phyloP scores from a whole-genome alignment of 176 grass and related monocot genomes.

The Musa schizocarpa region DNA sequence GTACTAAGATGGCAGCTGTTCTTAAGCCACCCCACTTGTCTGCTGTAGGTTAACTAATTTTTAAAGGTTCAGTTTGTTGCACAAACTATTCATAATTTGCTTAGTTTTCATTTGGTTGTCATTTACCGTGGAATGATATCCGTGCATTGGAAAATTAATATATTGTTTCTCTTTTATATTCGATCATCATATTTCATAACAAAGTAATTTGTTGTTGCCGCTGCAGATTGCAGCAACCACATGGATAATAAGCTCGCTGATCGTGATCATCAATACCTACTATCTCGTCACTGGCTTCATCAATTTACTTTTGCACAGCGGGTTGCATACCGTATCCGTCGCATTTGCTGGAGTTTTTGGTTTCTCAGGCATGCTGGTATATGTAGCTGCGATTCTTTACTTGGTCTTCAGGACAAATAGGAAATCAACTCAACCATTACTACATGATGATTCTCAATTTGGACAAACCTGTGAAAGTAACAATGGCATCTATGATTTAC shows the following conservation, averaged over 20 bases:
- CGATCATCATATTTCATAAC: neutral
- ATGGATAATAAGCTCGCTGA: constrained; percentile 66
- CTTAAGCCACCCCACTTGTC: neutral
- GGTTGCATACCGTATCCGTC: constrained; percentile 38
- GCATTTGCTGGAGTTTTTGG: constrained; percentile 76
- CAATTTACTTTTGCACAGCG: constrained; percentile 50
- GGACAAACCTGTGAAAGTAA: constrained; percentile 8
- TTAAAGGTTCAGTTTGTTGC: no score
- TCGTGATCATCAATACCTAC: constrained; percentile 78
- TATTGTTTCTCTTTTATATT: neutral
- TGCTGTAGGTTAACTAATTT: neutral
- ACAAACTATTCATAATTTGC: neutral
- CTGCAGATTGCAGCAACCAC: constrained; percentile 57
- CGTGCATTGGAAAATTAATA: neutral
- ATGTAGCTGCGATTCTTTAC: constrained; percentile 59
- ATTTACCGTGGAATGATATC: neutral
- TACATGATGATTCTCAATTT: constrained; percentile 32
- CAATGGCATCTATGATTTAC: constrained; percentile 50
- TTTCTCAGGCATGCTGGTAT: constrained; percentile 75
- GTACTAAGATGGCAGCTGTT: neutral
- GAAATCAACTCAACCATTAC: constrained; percentile 50
- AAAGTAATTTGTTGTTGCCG: neutral
- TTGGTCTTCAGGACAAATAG: constrained; percentile 67
- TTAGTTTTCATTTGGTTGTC: neutral
- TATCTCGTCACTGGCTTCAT: constrained; percentile 60